Base-by-base conservation (phyloP, 176 grass and related monocot genomes). In the Tillandsia fasciculata region DNA sequence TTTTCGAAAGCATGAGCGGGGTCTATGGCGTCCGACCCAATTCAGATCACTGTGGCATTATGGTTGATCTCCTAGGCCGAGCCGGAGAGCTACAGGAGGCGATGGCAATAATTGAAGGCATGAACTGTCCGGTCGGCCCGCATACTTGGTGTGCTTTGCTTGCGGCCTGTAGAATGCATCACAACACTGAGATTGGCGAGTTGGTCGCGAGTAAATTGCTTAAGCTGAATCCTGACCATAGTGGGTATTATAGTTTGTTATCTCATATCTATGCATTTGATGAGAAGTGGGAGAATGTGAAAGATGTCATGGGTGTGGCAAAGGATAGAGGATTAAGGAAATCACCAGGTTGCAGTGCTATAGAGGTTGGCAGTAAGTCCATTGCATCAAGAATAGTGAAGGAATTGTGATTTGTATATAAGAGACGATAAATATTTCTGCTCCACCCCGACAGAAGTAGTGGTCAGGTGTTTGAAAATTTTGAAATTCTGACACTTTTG, bases 141-240 rank as follows among this genome's bases (percentile, higher is more conserved):
- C 82, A 81, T 76, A 56, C 76, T 69, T 89, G 82, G 90, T 85
- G 86, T 76, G 76, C 90, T 28, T 85, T 86, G 73, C 90, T 89
- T 76, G 82, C 85, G 72, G 86, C 76, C 24, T 93, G 86, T 50
- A 83, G 73, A 53, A 56, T 27, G 78, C 77, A 93, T 48, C 76
- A 47, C 51, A 56, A 52, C 48, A 74, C 75, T 70, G 65, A 79
- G 64, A 91, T 84, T 12, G 64, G 78, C 17, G 68, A 73, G 66
- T 29, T 70, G 22, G 78, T 79, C 27, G 78, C 88, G 23, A 75
- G 53, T 3, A 70, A 76, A 13, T 64, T 91, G 24, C 52, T 87
- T n/a, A 61, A 76, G 17, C 15, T 84, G 47, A 68, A 84, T 26
- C 57, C 84, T 73, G 23, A 73, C 15, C 84, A 84, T 81, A 65